phyloP scores from a whole-genome alignment of 2,329 filamentous ascomycete genomes.

The Fusarium cicatricum region DNA sequence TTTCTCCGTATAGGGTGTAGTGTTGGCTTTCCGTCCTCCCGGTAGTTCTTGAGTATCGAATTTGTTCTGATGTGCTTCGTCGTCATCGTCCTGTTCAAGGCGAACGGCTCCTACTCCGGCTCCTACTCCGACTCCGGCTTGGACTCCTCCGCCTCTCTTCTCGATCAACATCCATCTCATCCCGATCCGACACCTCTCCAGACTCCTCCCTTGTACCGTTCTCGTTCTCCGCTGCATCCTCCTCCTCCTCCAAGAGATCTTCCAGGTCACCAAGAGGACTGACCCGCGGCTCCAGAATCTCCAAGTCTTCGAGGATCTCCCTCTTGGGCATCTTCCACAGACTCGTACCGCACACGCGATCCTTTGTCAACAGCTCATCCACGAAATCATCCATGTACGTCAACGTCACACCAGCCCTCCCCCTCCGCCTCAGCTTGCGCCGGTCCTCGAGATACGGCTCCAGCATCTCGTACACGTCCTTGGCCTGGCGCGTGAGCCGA shows the following conservation, averaged over 20 bases:
- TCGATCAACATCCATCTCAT: constrained; percentile 52
- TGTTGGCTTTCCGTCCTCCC: neutral
- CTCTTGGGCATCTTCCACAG: constrained; percentile 90
- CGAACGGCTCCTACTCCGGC: constrained; percentile 27
- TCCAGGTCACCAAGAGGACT: constrained; percentile 86
- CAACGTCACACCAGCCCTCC: constrained; percentile 76
- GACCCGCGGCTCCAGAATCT: constrained; percentile 82
- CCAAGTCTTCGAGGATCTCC: constrained; percentile 86
- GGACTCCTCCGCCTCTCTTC: constrained; percentile 38
- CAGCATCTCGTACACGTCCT: constrained; percentile 79
- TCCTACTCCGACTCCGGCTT: constrained; percentile 25
- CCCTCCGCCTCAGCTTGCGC: constrained; percentile 82
- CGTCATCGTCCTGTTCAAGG: constrained; percentile 34
- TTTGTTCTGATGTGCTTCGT: neutral
- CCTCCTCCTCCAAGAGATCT: constrained; percentile 70
- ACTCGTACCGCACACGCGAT: constrained; percentile 89
- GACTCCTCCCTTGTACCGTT: constrained; percentile 51
- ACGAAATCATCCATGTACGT: constrained; percentile 92
- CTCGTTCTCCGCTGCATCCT: constrained; percentile 55
- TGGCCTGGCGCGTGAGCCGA: constrained; percentile 83
- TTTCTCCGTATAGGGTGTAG: accelerated
- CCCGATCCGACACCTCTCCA: constrained; percentile 48
- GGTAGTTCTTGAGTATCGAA: neutral
- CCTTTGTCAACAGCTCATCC: constrained; percentile 88
- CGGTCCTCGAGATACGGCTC: constrained; percentile 86